Evolutionary conservation across 768 basidiomycete genomes (phyloP).

Genomic region (Lactarius quietus): DNA sequence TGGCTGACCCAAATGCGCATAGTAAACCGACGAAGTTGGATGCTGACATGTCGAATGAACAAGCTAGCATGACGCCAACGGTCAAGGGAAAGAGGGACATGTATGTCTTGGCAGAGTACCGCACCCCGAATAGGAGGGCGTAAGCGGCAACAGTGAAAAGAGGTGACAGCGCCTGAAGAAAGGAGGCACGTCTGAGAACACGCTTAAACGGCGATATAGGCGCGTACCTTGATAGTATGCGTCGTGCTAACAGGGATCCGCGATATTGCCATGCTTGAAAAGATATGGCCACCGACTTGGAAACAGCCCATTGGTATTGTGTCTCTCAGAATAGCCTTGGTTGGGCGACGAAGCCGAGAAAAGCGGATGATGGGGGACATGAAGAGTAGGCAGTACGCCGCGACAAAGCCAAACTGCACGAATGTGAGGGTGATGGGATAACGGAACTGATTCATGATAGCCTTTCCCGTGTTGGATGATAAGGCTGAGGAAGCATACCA

Average conservation of each 20-base stretch:
- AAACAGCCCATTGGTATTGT: conserved; percentile 97
- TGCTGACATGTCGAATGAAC: conserved; percentile 86
- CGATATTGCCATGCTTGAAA: conserved; percentile 96
- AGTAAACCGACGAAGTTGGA: conserved; percentile 85
- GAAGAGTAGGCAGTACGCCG: conserved; percentile 77
- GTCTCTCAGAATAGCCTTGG: conserved; percentile 62
- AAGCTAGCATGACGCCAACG: conserved; percentile 95
- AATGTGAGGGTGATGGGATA: conserved; percentile 97
- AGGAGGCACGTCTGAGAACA: neutral
- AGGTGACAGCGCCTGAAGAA: conserved; percentile 90
- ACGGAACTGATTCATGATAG: conserved; percentile 87
- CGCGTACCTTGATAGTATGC: conserved; percentile 93
- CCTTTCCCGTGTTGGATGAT: conserved; percentile 95
- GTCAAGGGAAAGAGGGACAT: conserved; percentile 92
- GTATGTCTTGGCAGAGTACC: conserved; percentile 90
- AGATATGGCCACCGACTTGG: conserved; percentile 97
- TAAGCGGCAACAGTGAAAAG: conserved; percentile 97
- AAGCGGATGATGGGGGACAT: conserved; percentile 73
- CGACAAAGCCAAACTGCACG: conserved; percentile 95
- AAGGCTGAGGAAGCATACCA: conserved; percentile 95
- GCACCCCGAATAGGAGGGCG: conserved; percentile 88
- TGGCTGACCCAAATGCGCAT: conserved; percentile 93
- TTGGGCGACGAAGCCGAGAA: conserved; percentile 66
- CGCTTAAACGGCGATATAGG: neutral
- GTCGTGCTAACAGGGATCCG: conserved; percentile 96